phyloP scores from a whole-genome alignment of 164 flowering plant genomes.

The Aristolochia contorta region DNA sequence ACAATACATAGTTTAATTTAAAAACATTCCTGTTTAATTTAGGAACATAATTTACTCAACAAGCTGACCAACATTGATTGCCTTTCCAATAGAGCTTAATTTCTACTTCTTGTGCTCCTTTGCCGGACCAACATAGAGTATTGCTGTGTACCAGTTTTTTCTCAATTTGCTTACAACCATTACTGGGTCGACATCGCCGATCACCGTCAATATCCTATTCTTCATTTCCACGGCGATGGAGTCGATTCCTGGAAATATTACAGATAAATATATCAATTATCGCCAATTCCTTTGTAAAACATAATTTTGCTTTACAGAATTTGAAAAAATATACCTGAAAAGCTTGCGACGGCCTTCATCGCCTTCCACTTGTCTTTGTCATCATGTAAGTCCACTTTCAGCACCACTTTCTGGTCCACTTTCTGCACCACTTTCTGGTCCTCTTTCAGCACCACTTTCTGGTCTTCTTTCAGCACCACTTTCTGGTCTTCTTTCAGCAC shows the following conservation, averaged over 20 bases:
- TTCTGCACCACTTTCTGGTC: too few relatives aligned
- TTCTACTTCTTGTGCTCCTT: slow-evolving; percentile 67
- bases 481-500: too few relatives aligned
- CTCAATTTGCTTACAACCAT: slow-evolving; percentile 53
- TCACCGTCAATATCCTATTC: slow-evolving; percentile 56
- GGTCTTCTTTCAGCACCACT: too few relatives aligned
- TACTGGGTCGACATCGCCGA: slow-evolving; percentile 67
- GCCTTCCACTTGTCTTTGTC: slow-evolving; percentile 72
- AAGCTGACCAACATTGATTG: too few relatives aligned
- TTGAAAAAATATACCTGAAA: slow-evolving; percentile 36
- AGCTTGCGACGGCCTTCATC: slow-evolving; percentile 54
- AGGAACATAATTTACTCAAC: too few relatives aligned
- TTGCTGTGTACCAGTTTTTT: slow-evolving; percentile 52
- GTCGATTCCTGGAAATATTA: slow-evolving; percentile 51
- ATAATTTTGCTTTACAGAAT: neutral
- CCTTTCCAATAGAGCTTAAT: too few relatives aligned
- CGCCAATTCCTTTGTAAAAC: neutral
- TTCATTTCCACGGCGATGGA: too few relatives aligned
- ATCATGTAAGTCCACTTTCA: slow-evolving; percentile 67
- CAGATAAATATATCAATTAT: neutral
- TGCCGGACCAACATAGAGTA: slow-evolving; percentile 63
- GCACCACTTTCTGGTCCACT: slow-evolving; percentile 54
- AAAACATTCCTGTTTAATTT: too few relatives aligned
- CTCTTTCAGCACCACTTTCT: too few relatives aligned
- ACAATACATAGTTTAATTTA: too few relatives aligned